Evolutionary conservation across 768 basidiomycete genomes (phyloP), one percentile per base, ranked within the genome.

Genomic region (Pleurotus pulmonarius): DNA sequence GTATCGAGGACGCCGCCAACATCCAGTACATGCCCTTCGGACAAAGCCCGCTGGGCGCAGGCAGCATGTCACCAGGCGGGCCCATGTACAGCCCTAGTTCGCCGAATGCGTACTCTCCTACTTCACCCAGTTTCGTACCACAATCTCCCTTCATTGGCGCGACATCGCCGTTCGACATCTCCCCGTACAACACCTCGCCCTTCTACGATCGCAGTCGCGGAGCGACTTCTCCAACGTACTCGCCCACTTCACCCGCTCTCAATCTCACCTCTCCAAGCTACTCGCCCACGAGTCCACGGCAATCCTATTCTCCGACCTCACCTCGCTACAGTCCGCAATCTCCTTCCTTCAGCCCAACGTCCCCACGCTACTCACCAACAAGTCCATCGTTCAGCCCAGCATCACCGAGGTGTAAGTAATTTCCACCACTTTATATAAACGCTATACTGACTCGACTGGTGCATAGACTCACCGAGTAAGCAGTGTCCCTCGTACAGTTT

Each of bases 71-170:
- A 3, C 95, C 94, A 5, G 90, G 83, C 2, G 87, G 87, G 18
- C 86, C 89, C 7, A 87, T 87, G 5, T 97, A 95, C 77, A 93
- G 90, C 61, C 94, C 94, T 3, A 90, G 90, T 59, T 96, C 94
- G 2, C 95, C 93, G 7, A 93, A 88, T 61, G 83, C 85, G 11
- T 94, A 92, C 60, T 91, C 92, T 0, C 91, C 92, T 0, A 94
- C 91, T 2, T 95, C 94, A 0, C 94, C 94, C 0, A 76, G 76
- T 4, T 94, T 92, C 68, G 87, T 90, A 7, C 88, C 90, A 11
- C 87, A 87, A 59, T 92, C 92, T 7, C 90, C 93, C 13, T 94
- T 88, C 61, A 80, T 78, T 12, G 87, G 87, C n/a, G 87, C 87
- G 0, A 88, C 88, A 1, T 92, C 92, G 45, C 89, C 92, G 2